Evolutionary conservation across 1,139 yeast genomes (phyloP).

Genomic region (Yamadazyma triangularis): DNA sequence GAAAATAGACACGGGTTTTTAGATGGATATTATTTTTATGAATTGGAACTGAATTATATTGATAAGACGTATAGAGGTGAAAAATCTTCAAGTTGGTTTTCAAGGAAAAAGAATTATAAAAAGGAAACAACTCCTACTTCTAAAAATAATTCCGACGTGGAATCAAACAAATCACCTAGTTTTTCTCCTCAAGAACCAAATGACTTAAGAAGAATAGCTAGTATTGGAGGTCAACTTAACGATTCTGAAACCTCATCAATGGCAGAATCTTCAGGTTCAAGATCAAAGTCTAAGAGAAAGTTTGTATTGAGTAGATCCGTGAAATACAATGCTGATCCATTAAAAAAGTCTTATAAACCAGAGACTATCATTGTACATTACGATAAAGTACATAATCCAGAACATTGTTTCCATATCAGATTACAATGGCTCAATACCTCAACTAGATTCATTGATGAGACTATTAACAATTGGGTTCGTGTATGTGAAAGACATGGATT

Average conservation of each 20-base stretch:
- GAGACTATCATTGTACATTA: conserved; percentile 82
- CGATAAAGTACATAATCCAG: conserved; percentile 91
- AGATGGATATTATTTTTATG: conserved; percentile 92
- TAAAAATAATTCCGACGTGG: conserved; percentile 25
- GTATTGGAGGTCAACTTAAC: conserved; percentile 14
- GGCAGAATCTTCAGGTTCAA: conserved; percentile 24
- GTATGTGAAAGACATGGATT: conserved; percentile 84
- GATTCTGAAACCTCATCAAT: conserved; percentile 32
- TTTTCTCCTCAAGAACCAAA: conserved; percentile 12
- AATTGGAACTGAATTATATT: conserved; percentile 55
- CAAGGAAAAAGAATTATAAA: conserved; percentile 19
- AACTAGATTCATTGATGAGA: conserved; percentile 82
- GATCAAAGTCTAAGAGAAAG: conserved; percentile 19
- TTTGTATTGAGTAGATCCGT: conserved; percentile 56
- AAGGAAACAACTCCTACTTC: conserved; percentile 12
- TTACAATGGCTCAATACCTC: conserved; percentile 93
- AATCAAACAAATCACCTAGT: conserved; percentile 24
- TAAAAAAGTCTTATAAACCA: conserved; percentile 64
- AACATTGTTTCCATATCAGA: conserved; percentile 87
- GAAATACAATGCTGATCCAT: conserved; percentile 73
- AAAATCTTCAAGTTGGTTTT: conserved; percentile 29
- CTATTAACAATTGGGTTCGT: conserved; percentile 77
- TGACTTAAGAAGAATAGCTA: conserved; percentile 22
- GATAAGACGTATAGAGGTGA: conserved; percentile 24
- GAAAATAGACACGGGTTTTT: conserved; percentile 77